Base-by-base conservation (phyloP, 2,329 filamentous ascomycete genomes). In the Lecanoromycetidae sp. region DNA sequence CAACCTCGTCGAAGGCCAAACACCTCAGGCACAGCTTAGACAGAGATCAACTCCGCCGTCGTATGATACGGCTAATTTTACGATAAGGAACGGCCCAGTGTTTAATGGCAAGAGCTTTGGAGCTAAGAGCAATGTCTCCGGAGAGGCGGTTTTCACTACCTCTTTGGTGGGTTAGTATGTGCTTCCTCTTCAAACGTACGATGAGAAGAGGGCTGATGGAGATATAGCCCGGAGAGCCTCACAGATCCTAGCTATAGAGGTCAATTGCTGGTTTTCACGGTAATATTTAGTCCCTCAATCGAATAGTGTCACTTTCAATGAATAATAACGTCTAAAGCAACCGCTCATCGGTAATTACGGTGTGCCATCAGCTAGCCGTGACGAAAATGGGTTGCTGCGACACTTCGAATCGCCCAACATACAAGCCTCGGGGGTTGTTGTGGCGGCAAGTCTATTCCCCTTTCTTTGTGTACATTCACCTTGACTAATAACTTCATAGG, bases 351-450 rank as follows among this genome's bases (percentile, higher is more conserved):
- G 91, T 63, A 98, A 98, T 76, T 98, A 98, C 64, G 91, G 91
- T 58, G 90, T 98, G 15, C 91, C 91, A 13, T 93, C 87, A 26
- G 79, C 75, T 54, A 76, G 80, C 60, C 82, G 87, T 55, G 91
- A 98, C 66, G 72, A 88, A 66, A 85, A 80, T 66, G 91, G 91
- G 58, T 78, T 98, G 50, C 75, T 96, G 64, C 91, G 91, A 71
- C 94, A 96, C 74, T 98, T 98, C 61, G 91, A 98, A 70, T 95
- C 87, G 23, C 91, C 91, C 44, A 87, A 96, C 69, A 88, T 98
- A 56, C 91, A 98, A 72, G 93, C 90, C 51, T 85, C 85, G 52
- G 91, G 88, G 66, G 84, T 98, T 43, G 90, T 98, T 38, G 91
- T 98, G 45, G 87, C 90, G 58, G n/a, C n/a, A n/a, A n/a, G n/a